Evolutionary conservation across 768 basidiomycete species (phyloP).

Genomic region (Lactarius sanguifluus): DNA sequence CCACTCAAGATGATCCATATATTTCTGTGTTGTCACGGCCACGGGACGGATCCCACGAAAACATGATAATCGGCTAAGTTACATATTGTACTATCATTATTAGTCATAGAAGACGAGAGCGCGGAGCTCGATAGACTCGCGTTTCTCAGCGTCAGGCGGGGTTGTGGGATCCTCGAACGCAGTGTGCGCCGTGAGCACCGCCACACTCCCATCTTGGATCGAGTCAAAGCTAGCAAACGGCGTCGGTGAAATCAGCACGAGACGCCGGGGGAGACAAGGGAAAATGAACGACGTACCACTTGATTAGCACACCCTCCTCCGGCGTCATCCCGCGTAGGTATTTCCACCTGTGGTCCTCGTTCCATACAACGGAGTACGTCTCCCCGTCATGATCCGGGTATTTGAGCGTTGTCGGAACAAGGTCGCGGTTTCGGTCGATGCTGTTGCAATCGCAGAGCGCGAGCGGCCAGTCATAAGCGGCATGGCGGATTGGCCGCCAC

Average conservation of each 20-base stretch:
- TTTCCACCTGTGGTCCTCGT: constrained; percentile 45
- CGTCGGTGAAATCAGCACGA: constrained; percentile 10
- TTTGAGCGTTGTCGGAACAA: constrained; percentile 40
- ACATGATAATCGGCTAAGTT: neutral
- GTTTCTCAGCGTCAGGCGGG: constrained; percentile 47
- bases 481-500: constrained; percentile 51
- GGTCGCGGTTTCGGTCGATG: constrained; percentile 41
- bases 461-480: constrained; percentile 50
- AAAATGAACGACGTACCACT: constrained; percentile 39
- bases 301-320: constrained; percentile 49
- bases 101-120: constrained; percentile 64
- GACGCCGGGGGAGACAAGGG: neutral
- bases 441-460: constrained; percentile 49
- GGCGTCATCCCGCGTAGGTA: constrained; percentile 46
- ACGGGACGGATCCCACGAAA: neutral
- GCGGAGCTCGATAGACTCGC: constrained; percentile 62
- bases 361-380: constrained; percentile 42
- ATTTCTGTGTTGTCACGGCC: neutral
- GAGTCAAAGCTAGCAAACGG: constrained; percentile 37
- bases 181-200: constrained; percentile 60
- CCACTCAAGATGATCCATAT: too few relatives aligned
- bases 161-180: constrained; percentile 57
- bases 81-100: neutral
- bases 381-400: constrained; percentile 48
- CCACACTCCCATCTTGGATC: constrained; percentile 45